These are phyloP conservation scores for Astragalus glycyphyllos DNA, from an alignment of 306 rosid genomes.

Conservation along the genomic window DNA sequence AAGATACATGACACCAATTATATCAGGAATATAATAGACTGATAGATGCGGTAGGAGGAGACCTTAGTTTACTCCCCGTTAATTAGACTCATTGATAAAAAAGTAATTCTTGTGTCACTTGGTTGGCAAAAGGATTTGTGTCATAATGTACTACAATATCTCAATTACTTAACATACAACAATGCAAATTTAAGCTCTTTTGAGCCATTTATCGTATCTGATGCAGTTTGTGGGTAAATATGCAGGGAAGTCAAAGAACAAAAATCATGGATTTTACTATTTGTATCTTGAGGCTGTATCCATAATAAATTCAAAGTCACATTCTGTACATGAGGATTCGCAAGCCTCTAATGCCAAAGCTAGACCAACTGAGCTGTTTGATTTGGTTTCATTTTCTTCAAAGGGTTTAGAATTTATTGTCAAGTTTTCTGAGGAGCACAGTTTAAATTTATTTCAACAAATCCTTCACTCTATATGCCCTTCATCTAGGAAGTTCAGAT, in stretches of 20 bases:
- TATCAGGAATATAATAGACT: too few species aligned
- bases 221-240: conserved; percentile 37
- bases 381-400: conserved; percentile 81
- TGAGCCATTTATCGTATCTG: conserved; percentile 35
- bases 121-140: too few species aligned
- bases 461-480: conserved; percentile 93
- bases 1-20: not conserved
- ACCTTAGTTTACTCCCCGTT: too few species aligned
- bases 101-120: too few species aligned
- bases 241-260: conserved; percentile 85
- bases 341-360: conserved; percentile 68
- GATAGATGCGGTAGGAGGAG: too few species aligned
- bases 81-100: conserved; percentile 7
- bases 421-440: conserved; percentile 71
- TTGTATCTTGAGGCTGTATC: conserved; percentile 91
- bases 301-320: conserved; percentile 79
- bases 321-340: conserved; percentile 58
- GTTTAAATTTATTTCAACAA: conserved; percentile 85
- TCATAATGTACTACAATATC: too few species aligned
- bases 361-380: conserved; percentile 69
- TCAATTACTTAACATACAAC: too few species aligned
- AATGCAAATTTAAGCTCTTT: too few species aligned
- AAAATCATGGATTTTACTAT: conserved; percentile 90
- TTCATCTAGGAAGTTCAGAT: conserved; percentile 94
- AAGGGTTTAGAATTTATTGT: conserved; percentile 90